Base-by-base conservation (phyloP, 306 rosid genomes). In the Nissolia schottii region DNA sequence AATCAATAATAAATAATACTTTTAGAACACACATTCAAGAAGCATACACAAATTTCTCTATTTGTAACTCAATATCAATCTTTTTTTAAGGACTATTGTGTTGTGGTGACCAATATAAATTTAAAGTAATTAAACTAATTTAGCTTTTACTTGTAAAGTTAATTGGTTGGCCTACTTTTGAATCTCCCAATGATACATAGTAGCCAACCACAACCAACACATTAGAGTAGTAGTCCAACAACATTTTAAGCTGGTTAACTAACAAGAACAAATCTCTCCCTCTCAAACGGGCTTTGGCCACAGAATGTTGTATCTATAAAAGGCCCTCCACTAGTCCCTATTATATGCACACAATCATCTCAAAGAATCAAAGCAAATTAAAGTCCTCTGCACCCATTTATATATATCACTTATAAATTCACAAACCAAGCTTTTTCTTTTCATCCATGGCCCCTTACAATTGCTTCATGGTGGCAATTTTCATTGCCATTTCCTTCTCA, bases 401-500 rank as follows among this genome's bases (percentile, higher is more conserved):
- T n/a, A n/a, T n/a, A n/a, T n/a, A 50, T 49, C 32, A 50, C 14
- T 65, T 6, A 19, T n/a, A n/a, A n/a, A n/a, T n/a, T 14, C 45
- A 70, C 53, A 12, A 29, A 59, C 16, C 10, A 66, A 38, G 0
- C 40, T 12, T 24, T 40, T 19, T 25, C 60, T 48, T 4, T 18
- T 41, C 49, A 0, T 45, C 32, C 50, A 69, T 79, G 83, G 76
- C 84, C 60, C 60, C 67, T 15, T 20, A 15, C 51, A 74, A 3
- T 16, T 74, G 16, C 67, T 40, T 80, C 68, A 57, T 57, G 6
- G 50, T 74, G 2, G 77, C 67, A 15, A 2, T 80, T n/a, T 23
- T 67, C 62, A 15, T 80, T 74, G 80, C 68, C 7, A n/a, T 74
- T 28, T 73, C 72, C 40, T 28, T 79, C 65, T 58, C 79, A 60